Conservation (phyloP, 2,329 filamentous ascomycete genomes). For the Diatrype stigma region DNA sequence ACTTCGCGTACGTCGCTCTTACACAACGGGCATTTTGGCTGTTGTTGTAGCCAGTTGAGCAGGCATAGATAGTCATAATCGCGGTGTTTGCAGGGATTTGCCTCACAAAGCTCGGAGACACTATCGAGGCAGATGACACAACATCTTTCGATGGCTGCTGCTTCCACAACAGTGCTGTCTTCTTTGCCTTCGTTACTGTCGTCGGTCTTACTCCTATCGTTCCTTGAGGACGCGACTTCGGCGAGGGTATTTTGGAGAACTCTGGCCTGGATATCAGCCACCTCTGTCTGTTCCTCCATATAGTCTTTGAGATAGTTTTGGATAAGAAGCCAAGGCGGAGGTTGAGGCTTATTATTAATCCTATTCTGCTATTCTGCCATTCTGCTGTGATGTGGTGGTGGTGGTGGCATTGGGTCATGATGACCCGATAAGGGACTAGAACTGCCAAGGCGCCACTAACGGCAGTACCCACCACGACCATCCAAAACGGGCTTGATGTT, state of each 20-base stretch:
- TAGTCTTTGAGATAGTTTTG: no score
- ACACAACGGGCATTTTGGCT: conserved; percentile 76
- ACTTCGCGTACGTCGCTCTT: conserved; percentile 54
- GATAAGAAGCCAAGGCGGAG: no score
- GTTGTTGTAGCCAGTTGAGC: conserved; percentile 72
- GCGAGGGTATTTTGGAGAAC: conserved; percentile 42
- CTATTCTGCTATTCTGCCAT: no score
- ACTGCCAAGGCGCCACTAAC: no score
- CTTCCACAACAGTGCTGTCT: no score
- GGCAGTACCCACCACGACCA: no score
- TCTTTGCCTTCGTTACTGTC: conserved; percentile 20
- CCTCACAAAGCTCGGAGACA: conserved; percentile 67
- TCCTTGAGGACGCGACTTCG: conserved; percentile 27
- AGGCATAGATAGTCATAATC: conserved; percentile 86
- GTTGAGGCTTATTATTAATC: no score
- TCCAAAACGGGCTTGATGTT: no score
- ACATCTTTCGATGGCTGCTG: conserved; percentile 35
- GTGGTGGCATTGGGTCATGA: no score
- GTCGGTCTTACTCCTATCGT: conserved; percentile 19
- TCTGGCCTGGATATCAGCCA: conserved; percentile 35
- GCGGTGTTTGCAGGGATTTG: conserved; percentile 72
- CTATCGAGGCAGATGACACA: conserved; percentile 86
- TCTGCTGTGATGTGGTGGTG: no score
- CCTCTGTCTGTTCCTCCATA: conserved; percentile 13
- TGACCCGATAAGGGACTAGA: no score